Conservation (phyloP, 495 filamentous ascomycete genomes). For the Penicillium psychrofluorescens region DNA sequence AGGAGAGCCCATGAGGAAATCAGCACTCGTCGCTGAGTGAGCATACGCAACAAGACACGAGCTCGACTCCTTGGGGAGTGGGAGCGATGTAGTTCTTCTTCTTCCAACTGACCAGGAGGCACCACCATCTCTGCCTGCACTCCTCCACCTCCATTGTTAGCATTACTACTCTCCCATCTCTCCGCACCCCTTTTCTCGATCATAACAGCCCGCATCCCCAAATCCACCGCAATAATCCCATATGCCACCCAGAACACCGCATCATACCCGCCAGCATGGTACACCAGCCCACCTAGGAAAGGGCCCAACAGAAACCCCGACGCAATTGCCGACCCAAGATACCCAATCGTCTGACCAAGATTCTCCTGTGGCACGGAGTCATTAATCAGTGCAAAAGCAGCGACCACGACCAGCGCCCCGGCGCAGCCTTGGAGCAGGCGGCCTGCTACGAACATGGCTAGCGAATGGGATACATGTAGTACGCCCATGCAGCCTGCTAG, state of each 20-base stretch:
- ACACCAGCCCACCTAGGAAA: constrained; percentile 55
- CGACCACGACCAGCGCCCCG: constrained; percentile 57
- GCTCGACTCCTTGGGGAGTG: background rate
- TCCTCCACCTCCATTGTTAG: background rate
- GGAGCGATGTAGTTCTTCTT: background rate
- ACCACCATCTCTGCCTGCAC: background rate
- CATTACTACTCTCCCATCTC: constrained; percentile 7
- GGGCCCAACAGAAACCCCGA: constrained; percentile 38
- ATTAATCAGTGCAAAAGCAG: constrained; percentile 52
- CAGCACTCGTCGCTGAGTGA: constrained; percentile 22
- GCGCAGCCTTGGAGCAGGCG: constrained; percentile 56
- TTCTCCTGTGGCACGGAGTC: constrained; percentile 52
- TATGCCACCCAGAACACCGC: constrained; percentile 55
- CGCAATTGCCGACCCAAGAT: constrained; percentile 24
- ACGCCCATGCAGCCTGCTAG: constrained; percentile 51
- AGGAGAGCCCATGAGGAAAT: constrained; percentile 25
- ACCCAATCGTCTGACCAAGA: constrained; percentile 48
- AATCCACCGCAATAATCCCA: constrained; percentile 51
- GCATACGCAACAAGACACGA: constrained; percentile 15
- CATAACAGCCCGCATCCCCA: constrained; percentile 53
- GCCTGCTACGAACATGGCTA: constrained; percentile 47
- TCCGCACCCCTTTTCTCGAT: constrained; percentile 52
- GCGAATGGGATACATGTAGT: constrained; percentile 43
- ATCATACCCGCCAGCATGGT: constrained; percentile 49
- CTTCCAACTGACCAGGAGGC: background rate